Conservation (phyloP, 495 filamentous ascomycete species). For the Recurvomyces mirabilis region DNA sequence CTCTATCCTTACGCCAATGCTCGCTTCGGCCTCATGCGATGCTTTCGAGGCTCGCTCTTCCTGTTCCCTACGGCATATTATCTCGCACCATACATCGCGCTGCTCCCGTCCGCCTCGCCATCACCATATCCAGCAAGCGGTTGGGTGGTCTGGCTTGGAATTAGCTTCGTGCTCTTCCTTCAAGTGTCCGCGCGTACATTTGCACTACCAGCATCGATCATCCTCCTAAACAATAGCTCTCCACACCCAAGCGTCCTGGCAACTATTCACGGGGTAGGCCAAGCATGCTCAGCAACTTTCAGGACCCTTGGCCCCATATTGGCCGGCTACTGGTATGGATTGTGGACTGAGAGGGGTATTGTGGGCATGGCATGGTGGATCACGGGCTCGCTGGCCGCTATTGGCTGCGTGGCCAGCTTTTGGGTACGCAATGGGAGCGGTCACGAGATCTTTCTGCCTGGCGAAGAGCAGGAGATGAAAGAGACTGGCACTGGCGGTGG, state of each 20-base stretch:
- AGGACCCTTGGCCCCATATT: conserved; percentile 25
- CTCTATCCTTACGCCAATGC: conserved; percentile 25
- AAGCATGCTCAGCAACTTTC: conserved; percentile 22
- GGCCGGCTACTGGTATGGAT: conserved; percentile 27
- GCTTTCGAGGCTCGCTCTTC: conserved; percentile 25
- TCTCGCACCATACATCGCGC: conserved; percentile 26
- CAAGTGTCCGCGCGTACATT: conserved; percentile 27
- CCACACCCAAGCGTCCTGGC: conserved; percentile 27
- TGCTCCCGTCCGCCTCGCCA: conserved; percentile 22
- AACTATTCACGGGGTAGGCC: conserved; percentile 27
- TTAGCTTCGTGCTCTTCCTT: conserved; percentile 22
- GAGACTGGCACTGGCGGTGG: conserved; percentile 12
- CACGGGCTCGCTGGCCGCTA: conserved; percentile 14
- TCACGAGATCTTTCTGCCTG: conserved; percentile 27
- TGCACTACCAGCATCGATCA: conserved; percentile 25
- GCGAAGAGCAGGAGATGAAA: conserved; percentile 20
- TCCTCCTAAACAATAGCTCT: conserved; percentile 26
- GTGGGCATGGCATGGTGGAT: conserved; percentile 28
- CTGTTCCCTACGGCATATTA: conserved; percentile 27
- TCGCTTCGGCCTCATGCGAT: conserved; percentile 26
- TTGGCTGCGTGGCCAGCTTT: conserved; percentile 25
- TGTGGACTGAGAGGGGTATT: conserved; percentile 23
- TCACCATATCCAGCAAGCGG: conserved; percentile 21
- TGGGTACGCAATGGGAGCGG: conserved; percentile 26
- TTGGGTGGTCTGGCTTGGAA: conserved; percentile 24